Conservation (phyloP, 208 protist genomes). For the Crithidia thermophila region DNA sequence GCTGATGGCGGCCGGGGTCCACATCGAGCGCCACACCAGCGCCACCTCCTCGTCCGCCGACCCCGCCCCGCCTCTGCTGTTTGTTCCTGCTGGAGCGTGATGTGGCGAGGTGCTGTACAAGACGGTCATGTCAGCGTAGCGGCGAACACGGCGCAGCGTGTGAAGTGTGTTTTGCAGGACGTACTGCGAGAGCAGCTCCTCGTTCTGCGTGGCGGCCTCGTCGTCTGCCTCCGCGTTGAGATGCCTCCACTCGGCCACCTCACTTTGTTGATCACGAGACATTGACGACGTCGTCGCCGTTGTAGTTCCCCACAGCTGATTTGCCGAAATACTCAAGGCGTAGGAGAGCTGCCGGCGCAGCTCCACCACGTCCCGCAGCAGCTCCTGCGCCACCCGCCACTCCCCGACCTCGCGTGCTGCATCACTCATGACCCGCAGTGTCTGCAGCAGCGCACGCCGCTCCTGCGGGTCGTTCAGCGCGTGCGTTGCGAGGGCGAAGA, state of each 20-base stretch:
- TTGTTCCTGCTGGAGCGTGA: not conserved
- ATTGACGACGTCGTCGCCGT: too few relatives aligned
- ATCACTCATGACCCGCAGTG: constrained; percentile 27
- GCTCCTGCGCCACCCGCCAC: constrained; percentile 41
- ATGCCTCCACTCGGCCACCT: not conserved
- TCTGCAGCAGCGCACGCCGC: constrained; percentile 23
- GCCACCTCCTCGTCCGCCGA: constrained; percentile 1
- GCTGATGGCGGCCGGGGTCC: constrained; percentile 42
- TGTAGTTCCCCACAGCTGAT: constrained; percentile 19
- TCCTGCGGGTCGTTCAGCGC: constrained; percentile 5
- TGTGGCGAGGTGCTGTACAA: constrained; percentile 31
- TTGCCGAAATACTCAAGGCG: not conserved
- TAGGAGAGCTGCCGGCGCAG: constrained; percentile 24
- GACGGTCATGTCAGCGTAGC: constrained; percentile 43
- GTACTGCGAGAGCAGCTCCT: constrained; percentile 26
- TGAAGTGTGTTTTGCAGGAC: constrained; percentile 55
- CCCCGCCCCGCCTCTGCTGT: not conserved
- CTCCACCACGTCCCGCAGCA: constrained; percentile 36
- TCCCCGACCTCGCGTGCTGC: constrained; percentile 54
- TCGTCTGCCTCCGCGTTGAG: not conserved
- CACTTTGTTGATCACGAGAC: not conserved
- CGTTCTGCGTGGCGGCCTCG: not conserved
- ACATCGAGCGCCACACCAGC: constrained; percentile 32
- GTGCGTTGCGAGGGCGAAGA: constrained; percentile 16
- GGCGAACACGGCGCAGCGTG: constrained; percentile 50